These are phyloP conservation scores for Evernia prunastri DNA, from an alignment of 495 filamentous ascomycete genomes.

Conservation along the genomic window DNA sequence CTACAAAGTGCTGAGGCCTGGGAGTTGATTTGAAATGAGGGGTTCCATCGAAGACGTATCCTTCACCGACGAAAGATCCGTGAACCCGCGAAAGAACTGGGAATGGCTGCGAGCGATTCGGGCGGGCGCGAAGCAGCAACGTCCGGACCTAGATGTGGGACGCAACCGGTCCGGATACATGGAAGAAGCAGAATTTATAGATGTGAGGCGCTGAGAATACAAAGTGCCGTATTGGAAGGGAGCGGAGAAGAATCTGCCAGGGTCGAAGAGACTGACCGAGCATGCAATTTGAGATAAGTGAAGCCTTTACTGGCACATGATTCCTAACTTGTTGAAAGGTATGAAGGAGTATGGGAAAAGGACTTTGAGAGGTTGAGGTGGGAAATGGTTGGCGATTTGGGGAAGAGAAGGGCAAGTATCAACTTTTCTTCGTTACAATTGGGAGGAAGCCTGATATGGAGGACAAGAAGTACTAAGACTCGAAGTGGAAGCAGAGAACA, in stretches of 20 bases:
- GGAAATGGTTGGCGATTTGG: neutral
- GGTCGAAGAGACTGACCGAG: slow-evolving; percentile 55
- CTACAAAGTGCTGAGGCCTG: slow-evolving; percentile 11
- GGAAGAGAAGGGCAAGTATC: slow-evolving; percentile 12
- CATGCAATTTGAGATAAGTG: neutral
- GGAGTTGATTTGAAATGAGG: slow-evolving; percentile 26
- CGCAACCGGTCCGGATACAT: slow-evolving; percentile 16
- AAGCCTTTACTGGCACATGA: neutral
- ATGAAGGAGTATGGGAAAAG: neutral
- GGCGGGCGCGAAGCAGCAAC: neutral
- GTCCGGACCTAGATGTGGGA: slow-evolving; percentile 11
- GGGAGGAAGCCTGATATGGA: slow-evolving; percentile 1
- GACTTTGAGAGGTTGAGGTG: slow-evolving; percentile 25
- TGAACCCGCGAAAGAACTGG: slow-evolving; percentile 10
- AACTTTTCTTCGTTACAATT: neutral
- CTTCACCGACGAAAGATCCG: neutral
- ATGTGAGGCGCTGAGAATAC: slow-evolving; percentile 78
- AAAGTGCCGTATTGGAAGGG: slow-evolving; percentile 66
- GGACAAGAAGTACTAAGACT: neutral
- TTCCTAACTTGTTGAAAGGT: neutral
- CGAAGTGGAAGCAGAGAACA: neutral
- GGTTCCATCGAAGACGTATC: slow-evolving; percentile 23
- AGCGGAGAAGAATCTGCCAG: slow-evolving; percentile 56
- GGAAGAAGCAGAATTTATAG: slow-evolving; percentile 42
- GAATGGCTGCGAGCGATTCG: slow-evolving; percentile 14